Conservation (phyloP, 139 green algal genomes). For the Deuterostichococcus epilithicus region DNA sequence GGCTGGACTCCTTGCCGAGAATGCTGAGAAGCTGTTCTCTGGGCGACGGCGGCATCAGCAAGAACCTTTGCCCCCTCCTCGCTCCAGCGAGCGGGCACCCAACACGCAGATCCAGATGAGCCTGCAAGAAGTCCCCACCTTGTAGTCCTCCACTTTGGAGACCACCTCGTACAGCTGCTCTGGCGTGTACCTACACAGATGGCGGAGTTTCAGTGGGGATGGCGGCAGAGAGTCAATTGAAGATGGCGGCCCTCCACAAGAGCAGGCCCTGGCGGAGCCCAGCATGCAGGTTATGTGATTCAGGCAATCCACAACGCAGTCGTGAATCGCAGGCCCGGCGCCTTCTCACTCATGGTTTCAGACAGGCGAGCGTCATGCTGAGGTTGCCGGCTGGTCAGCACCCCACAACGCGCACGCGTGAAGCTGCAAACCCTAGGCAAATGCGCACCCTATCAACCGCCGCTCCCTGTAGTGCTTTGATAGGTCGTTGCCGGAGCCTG, state of each 20-base stretch:
- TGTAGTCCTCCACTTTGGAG: slow-evolving; percentile 75
- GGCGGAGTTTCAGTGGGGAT: too few relatives aligned
- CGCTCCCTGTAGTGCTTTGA: slow-evolving; percentile 34
- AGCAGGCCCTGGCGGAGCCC: not conserved
- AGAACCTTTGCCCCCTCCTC: too few relatives aligned
- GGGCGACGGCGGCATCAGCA: too few relatives aligned
- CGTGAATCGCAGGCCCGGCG: too few relatives aligned
- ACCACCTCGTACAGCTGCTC: slow-evolving; percentile 84
- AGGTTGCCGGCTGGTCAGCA: too few relatives aligned
- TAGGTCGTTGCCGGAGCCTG: slow-evolving; percentile 18
- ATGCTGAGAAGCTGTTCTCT: too few relatives aligned
- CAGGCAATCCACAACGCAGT: not conserved
- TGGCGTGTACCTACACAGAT: slow-evolving; percentile 57
- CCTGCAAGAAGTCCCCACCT: not conserved
- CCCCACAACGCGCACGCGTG: too few relatives aligned
- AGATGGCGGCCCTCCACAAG: not conserved
- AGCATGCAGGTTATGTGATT: not conserved
- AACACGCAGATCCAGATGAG: not conserved
- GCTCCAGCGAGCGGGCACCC: too few relatives aligned
- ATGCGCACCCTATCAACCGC: slow-evolving; percentile 35
- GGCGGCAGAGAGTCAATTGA: not conserved
- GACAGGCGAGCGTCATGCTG: too few relatives aligned
- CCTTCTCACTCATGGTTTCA: not conserved
- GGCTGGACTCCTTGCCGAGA: too few relatives aligned
- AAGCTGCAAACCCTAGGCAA: not conserved